A percentile compares a stretch with the other conserved stretches of the same genome.
Conservation (phyloP, 2,329 filamentous ascomycete species). For the Nemania sp. region DNA sequence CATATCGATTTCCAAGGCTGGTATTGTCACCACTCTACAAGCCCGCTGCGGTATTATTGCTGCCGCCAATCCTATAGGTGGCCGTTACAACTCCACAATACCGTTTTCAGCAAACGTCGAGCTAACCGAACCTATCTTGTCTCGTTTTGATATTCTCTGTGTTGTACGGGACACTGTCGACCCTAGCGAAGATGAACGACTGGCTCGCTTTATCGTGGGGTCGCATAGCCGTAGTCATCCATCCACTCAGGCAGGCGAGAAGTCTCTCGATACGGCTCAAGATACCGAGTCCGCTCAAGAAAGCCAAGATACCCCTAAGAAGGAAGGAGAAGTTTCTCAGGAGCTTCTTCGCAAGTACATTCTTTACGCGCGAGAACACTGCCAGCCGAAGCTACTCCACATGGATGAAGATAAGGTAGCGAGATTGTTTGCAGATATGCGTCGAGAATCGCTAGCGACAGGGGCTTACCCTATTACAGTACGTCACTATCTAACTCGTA, state of each 20-base stretch:
- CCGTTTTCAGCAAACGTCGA: conserved; percentile 97
- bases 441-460: conserved; percentile 89
- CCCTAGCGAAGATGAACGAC: conserved; percentile 88
- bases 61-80: conserved; percentile 94
- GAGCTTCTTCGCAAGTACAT: conserved; percentile 96
- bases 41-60: conserved; percentile 96
- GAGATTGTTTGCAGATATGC: conserved; percentile 94
- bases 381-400: conserved; percentile 91
- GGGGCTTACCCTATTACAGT: conserved; percentile 98
- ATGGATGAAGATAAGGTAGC: conserved; percentile 98
- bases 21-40: conserved; percentile 96
- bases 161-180: conserved; percentile 97
- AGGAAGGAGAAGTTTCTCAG: conserved; percentile 83
- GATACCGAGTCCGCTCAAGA: conserved; percentile 58
- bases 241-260: conserved; percentile 61
- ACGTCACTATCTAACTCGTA: conserved; percentile 55
- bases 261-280: conserved; percentile 73
- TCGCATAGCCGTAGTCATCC: conserved; percentile 91
- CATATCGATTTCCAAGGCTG: conserved; percentile 98
- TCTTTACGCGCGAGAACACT: conserved; percentile 90
- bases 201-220: conserved; percentile 94
- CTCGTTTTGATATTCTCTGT: conserved; percentile 96
- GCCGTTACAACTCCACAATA: conserved; percentile 95
- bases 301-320: conserved; percentile 49
- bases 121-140: conserved; percentile 95